These are phyloP conservation scores for Stachybotrys chlorohalonatus DNA, from an alignment of 2,329 filamentous ascomycete species.

Conservation along the genomic window DNA sequence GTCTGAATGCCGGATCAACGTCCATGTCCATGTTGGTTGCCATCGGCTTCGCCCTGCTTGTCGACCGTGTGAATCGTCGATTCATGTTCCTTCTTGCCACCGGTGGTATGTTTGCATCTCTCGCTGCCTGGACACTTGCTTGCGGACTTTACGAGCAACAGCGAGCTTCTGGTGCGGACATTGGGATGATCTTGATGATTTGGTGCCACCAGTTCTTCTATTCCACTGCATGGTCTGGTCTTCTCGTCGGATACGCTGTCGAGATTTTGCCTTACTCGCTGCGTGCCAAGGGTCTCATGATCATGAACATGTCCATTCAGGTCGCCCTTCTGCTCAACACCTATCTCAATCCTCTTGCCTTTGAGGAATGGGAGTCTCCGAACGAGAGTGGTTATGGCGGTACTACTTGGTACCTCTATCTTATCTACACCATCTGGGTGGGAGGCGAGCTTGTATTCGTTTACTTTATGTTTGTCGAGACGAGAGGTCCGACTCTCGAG, in stretches of 20 bases:
- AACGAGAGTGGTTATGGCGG: not conserved
- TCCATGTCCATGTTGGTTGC: constrained; percentile 2
- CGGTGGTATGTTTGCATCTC: not conserved
- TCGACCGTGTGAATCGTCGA: constrained; percentile 1
- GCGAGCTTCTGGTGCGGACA: not conserved
- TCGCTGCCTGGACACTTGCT: not conserved
- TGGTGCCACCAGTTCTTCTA: constrained; percentile 7
- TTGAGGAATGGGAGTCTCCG: not conserved
- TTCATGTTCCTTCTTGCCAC: constrained; percentile 1
- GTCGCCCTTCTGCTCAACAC: not conserved
- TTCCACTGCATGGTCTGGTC: constrained; percentile 14
- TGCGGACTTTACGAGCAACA: constrained; percentile 1
- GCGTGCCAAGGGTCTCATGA: constrained; percentile 14
- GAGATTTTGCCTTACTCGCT: constrained; percentile 17
- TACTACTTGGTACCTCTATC: not conserved
- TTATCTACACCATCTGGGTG: constrained; percentile 1
- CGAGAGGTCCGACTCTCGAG: constrained; percentile 54
- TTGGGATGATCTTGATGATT: constrained; percentile 1
- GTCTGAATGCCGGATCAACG: constrained; percentile 21
- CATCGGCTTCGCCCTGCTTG: constrained; percentile 1
- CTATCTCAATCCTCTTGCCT: not conserved
- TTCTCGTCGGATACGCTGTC: constrained; percentile 13
- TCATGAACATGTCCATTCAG: constrained; percentile 3
- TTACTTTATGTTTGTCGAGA: constrained; percentile 51
- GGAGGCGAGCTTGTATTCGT: constrained; percentile 17